Conservation (phyloP, 1,284 basidiomycete genomes). For the Ustilago nuda region DNA sequence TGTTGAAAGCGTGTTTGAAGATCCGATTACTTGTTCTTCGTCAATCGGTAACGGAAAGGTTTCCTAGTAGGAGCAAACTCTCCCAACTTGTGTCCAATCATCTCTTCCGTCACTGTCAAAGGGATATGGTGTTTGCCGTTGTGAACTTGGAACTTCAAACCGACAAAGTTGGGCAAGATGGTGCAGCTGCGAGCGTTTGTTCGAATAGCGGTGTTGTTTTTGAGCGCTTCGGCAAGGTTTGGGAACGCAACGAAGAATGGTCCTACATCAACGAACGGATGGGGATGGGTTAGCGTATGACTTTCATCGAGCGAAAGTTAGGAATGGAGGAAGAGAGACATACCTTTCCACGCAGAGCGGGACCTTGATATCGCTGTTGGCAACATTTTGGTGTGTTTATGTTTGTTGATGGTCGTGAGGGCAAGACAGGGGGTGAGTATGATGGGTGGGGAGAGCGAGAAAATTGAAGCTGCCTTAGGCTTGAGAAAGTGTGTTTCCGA, state of each 20-base stretch:
- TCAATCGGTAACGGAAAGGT: slow-evolving; percentile 70
- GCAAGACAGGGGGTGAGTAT: background rate
- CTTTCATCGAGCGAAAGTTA: slow-evolving; percentile 64
- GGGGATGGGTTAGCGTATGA: slow-evolving; percentile 1
- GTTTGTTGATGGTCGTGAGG: slow-evolving; percentile 5
- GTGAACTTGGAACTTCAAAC: slow-evolving; percentile 86
- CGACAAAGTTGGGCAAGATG: slow-evolving; percentile 78
- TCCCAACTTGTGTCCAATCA: slow-evolving; percentile 98
- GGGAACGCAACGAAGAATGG: slow-evolving; percentile 96
- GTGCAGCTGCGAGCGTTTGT: slow-evolving; percentile 92
- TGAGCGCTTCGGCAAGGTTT: slow-evolving; percentile 83
- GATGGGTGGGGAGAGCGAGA: background rate
- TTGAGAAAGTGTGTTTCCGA: slow-evolving; percentile 9
- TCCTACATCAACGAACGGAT: slow-evolving; percentile 70
- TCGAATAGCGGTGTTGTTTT: slow-evolving; percentile 85
- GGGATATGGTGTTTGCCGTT: slow-evolving; percentile 92
- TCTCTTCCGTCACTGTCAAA: slow-evolving; percentile 89
- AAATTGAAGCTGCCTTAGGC: slow-evolving; percentile 4
- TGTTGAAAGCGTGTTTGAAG: background rate
- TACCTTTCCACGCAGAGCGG: slow-evolving; percentile 66
- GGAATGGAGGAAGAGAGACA: slow-evolving; percentile 10
- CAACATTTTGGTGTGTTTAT: slow-evolving; percentile 34
- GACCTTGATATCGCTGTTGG: slow-evolving; percentile 46
- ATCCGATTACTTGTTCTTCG: slow-evolving; percentile 58
- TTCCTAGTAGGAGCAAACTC: slow-evolving; percentile 90